Base-by-base conservation (phyloP, 2,329 filamentous ascomycete species). In the Curvularia sp. region DNA sequence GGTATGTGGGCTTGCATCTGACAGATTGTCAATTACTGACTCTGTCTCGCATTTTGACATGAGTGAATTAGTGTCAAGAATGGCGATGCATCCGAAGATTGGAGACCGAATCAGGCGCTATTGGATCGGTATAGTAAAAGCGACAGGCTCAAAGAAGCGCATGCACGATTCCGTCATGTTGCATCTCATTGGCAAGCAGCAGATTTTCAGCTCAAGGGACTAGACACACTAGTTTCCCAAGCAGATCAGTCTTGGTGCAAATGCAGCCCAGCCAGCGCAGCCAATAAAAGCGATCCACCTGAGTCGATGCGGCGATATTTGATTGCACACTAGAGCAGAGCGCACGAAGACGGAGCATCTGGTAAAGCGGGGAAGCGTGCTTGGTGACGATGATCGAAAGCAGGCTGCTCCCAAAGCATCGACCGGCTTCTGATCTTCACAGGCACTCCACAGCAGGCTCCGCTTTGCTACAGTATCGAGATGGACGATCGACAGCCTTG, bases 281-380 rank as follows among this genome's bases (percentile, higher is more conserved):
- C 20, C 15, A 26, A 18, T 12, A 10, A 5, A 26, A 18, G 31
- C 9, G 33, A 22, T 38, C 31, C 47, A 28, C 20, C 9, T 26
- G 13, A 15, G 20, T 54, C n/a, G 33, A 48, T 22, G 22, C 39
- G 10, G 8, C 15, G 13, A 24, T 9, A 54, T 48, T 15, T 31
- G 39, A 24, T 5, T 49, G 8, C 30, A 24, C 38, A 28, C 24
- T 49, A 13, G 4, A 26, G 31, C 3, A 33, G 31, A 28, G 18
- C 18, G 28, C 5, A 38, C 30, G 39, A 49, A 33, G 18, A 46
- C 33, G 33, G 47, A 39, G 22, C 13, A 46, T 13, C 48, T 48
- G 54, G 44, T 3, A 26, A 26, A 54, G 44, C 47, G 50, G 55
- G 51, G 50, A 30, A 31, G n/a, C n/a, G 15, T n/a, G 35, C 18